Base-by-base conservation (phyloP, 495 filamentous ascomycete species). In the Hyaloscypha variabilis region DNA sequence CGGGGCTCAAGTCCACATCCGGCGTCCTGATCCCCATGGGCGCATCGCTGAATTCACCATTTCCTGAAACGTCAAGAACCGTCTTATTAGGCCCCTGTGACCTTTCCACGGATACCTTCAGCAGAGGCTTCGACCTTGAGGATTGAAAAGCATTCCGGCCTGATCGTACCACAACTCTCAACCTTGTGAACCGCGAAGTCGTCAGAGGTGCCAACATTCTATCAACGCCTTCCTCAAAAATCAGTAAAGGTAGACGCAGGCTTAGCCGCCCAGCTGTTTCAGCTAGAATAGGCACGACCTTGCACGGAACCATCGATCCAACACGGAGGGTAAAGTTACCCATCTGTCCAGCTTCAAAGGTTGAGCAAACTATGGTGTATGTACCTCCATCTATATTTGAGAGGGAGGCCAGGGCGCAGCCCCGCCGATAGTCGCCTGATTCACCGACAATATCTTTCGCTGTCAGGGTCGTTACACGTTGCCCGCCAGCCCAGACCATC, bases 351-450 rank as follows among this genome's bases (percentile, higher is more conserved):
- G 88, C 83, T 52, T 96, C 92, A 72, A 96, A 97, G 1, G 95
- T 97, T 8, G 90, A 93, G 69, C 87, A 90, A 13, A 98, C 88
- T 54, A 97, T 82, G 0, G 93, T 97, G 76, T 98, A 98, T 0
- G 80, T 82, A 3, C 94, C 94, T 2, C 80, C 75, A 28, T 84
- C 82, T 8, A 94, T 75, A 8, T 72, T 73, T 17, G 75, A 73
- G 14, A 85, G 74, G 60, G 90, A 85, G 4, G 88, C 88, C 39
- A 92, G 75, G 6, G 90, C 92, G 69, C 89, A 90, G 29, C 90
- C 90, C 13, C 88, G 88, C 34, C 88, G 85, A 77, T 99, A 97
- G 53, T 97, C 94, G 17, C 90, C 90, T 49, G 90, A 93, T 58
- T 90, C 87, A 42, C 83, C 81, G 28, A 96, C 79, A 25, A 99